Evolutionary conservation across 2,329 filamentous ascomycete species (phyloP), one percentile per base, ranked within the genome.

Genomic region (Colletotrichum trifolii): DNA sequence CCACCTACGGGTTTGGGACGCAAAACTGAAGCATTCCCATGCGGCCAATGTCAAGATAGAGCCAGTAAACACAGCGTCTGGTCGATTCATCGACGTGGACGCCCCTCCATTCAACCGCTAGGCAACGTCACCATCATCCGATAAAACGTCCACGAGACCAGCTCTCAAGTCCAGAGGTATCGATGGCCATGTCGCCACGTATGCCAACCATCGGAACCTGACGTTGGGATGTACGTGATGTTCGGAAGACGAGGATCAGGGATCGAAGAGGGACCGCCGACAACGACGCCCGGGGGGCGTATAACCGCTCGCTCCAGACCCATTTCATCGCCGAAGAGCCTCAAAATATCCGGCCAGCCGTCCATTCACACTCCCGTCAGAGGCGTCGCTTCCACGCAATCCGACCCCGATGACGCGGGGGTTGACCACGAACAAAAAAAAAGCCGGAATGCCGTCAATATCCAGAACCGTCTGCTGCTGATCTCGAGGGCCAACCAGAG

Each of bases 181-280:
- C 4, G 4, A n/a, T 36, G 35, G 8, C 8, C 33, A 40, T 40
- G 53, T 40, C 11, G 54, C 54, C 54, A 57, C 54, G 54, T 57
- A 57, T 6, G 35, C 11, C 10, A 2, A 25, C 34, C 36, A 36
- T 10, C 34, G 35, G 43, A 11, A 39, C n/a, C 2, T 0, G 54
- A n/a, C 12, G 12, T 8, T 46, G 43, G 43, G n/a, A 25, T 25
- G 25, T 25, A 25, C 25, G 25, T 25, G 25, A 25, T 25, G 25
- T 5, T 25, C 25, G 25, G 15, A n/a, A 7, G 17, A 42, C 54
- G 54, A 57, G 54, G 54, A 57, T 57, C 45, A 57, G 13, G 54
- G 54, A 48, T 57, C 15, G n/a, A 46, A n/a, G 43, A n/a, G 12
- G 10, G 15, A 11, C 17, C 15, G 8, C 4, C 13, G 6, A 15